A percentile compares a stretch with the other conserved stretches of the same genome.
Conservation (phyloP, 2,329 filamentous ascomycete genomes). For the Ascochyta rabiei region DNA sequence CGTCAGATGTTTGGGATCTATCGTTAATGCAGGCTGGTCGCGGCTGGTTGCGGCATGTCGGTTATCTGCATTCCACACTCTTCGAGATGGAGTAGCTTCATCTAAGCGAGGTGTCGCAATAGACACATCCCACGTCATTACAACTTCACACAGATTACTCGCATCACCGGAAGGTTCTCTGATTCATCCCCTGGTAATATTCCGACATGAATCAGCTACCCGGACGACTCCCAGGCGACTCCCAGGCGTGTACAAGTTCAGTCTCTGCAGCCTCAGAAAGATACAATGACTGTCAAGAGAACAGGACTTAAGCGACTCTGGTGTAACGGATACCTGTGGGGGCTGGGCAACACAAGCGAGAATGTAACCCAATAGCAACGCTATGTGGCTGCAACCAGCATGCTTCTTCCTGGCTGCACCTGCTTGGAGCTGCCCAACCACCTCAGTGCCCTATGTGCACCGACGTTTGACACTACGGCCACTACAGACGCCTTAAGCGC, state of each 20-base stretch:
- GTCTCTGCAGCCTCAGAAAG: slow-evolving; percentile 12
- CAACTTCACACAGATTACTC: background rate
- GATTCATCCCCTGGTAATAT: background rate
- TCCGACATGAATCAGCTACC: background rate
- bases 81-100: slow-evolving; percentile 16
- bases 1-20: slow-evolving; percentile 10
- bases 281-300: slow-evolving; percentile 6
- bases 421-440: slow-evolving; percentile 33
- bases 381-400: slow-evolving; percentile 36
- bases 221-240: background rate
- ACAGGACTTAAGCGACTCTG: slow-evolving; percentile 17
- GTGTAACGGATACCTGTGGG: slow-evolving; percentile 25
- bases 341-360: slow-evolving; percentile 20
- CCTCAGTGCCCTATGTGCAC: slow-evolving; percentile 20
- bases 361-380: slow-evolving; percentile 23
- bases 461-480: slow-evolving; percentile 23
- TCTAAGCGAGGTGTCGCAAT: slow-evolving; percentile 16
- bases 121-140: slow-evolving; percentile 4
- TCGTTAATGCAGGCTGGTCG: slow-evolving; percentile 21
- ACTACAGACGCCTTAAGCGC: slow-evolving; percentile 26
- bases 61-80: slow-evolving; percentile 22
- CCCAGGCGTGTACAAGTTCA: background rate
- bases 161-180: background rate
- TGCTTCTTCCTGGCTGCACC: slow-evolving; percentile 26
- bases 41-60: slow-evolving; percentile 37